Conservation (phyloP, 2,329 filamentous ascomycete genomes). For the Sporothrix globosa region DNA sequence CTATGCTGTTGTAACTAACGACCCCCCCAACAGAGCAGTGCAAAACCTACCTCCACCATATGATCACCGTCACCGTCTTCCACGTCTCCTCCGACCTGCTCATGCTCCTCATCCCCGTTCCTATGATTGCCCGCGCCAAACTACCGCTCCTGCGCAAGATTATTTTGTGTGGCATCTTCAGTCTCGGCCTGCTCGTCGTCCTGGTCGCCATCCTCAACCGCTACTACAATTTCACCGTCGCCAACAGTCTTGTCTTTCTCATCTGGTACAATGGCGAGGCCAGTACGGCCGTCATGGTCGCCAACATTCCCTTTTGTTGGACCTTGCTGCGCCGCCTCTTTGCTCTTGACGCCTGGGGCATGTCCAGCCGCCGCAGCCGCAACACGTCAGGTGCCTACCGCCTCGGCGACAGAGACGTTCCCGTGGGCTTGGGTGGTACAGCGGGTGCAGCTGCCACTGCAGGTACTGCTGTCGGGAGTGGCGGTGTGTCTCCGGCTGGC, state of each 20-base stretch:
- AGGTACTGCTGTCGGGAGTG: no score
- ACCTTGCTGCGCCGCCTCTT: slow-evolving; percentile 55
- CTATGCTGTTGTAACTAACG: no score
- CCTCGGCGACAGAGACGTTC: slow-evolving; percentile 26
- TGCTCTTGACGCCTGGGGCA: slow-evolving; percentile 36
- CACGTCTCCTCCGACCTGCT: slow-evolving; percentile 53
- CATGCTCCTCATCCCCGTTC: slow-evolving; percentile 51
- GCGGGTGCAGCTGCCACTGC: not conserved
- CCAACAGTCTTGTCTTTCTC: slow-evolving; percentile 60
- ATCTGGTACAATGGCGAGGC: slow-evolving; percentile 65
- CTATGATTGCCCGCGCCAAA: slow-evolving; percentile 48
- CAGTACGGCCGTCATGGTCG: slow-evolving; percentile 61
- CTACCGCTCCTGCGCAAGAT: slow-evolving; percentile 50
- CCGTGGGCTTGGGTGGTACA: not conserved
- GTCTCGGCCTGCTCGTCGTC: slow-evolving; percentile 58
- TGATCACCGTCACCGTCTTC: slow-evolving; percentile 53
- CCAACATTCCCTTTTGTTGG: slow-evolving; percentile 64
- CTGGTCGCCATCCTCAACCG: slow-evolving; percentile 63
- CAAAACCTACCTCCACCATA: slow-evolving; percentile 52
- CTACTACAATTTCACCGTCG: slow-evolving; percentile 62
- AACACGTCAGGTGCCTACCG: slow-evolving; percentile 29
- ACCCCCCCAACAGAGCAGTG: slow-evolving; percentile 45
- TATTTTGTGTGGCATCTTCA: slow-evolving; percentile 58
- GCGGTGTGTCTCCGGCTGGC: not conserved
- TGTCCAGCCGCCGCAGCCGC: slow-evolving; percentile 27